A percentile compares a stretch with the other conserved stretches of the same genome.
These are phyloP conservation scores for Camellia lanceoleosa DNA, from an alignment of 148 eudicot genomes.

Conservation along the genomic window DNA sequence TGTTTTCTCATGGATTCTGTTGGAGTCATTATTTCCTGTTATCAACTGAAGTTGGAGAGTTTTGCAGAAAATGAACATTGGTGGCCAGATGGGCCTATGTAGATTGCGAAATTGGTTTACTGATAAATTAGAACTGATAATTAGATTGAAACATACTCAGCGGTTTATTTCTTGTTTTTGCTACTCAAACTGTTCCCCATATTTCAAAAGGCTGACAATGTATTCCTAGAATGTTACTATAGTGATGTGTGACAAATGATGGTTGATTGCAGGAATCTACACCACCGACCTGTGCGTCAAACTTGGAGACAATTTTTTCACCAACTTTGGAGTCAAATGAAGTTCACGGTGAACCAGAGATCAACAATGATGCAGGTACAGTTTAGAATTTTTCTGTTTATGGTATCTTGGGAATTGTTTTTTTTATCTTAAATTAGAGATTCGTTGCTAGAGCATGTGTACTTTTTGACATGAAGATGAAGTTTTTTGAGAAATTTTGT, in stretches of 20 bases:
- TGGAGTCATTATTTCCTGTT: background rate
- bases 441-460: background rate
- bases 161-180: conserved; percentile 7
- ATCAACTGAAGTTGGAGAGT: background rate
- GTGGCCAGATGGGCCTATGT: background rate
- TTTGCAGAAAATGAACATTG: conserved; percentile 2
- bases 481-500: background rate
- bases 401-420: background rate
- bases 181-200: background rate
- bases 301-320: conserved; percentile 67
- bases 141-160: background rate
- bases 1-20: background rate
- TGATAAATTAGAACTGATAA: background rate
- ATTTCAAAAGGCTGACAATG: background rate
- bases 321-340: conserved; percentile 47
- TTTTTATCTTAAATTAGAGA: background rate
- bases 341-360: conserved; percentile 21
- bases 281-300: conserved; percentile 42
- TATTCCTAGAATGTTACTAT: background rate
- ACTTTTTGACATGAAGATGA: background rate
- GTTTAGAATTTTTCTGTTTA: background rate
- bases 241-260: background rate
- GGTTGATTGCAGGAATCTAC: conserved; percentile 48
- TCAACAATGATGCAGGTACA: conserved; percentile 49
- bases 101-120: background rate